These are phyloP conservation scores for Musa balbisiana DNA, from an alignment of 202 grass and related monocot species.

Conservation along the genomic window DNA sequence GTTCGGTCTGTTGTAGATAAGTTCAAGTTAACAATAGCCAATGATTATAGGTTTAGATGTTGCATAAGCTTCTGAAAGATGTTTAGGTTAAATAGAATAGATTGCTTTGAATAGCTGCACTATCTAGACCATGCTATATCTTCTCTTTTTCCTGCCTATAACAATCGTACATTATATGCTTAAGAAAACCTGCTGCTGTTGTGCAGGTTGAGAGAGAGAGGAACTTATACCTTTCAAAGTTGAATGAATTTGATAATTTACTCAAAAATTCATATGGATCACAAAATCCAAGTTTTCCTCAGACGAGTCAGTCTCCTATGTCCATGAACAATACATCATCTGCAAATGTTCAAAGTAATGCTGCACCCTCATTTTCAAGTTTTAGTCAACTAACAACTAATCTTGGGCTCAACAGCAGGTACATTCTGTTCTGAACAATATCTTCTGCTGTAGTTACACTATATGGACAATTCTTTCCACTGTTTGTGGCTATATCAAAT, in stretches of 20 bases:
- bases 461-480: neutral
- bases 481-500: constrained; percentile 6
- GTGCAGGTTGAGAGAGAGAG: constrained; percentile 78
- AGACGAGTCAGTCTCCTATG: constrained; percentile 26
- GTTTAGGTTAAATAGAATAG: neutral
- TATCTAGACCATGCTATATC: no score
- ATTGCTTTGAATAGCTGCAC: neutral
- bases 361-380: constrained; percentile 55
- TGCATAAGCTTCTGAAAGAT: neutral
- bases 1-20: neutral
- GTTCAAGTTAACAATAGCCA: neutral
- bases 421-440: constrained; percentile 12
- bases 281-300: constrained; percentile 39
- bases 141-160: no score
- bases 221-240: constrained; percentile 70
- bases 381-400: constrained; percentile 72
- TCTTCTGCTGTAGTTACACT: neutral
- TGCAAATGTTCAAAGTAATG: constrained; percentile 45
- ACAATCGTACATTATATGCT: no score
- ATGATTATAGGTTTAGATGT: neutral
- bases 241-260: constrained; percentile 79
- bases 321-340: constrained; percentile 36
- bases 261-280: constrained; percentile 35
- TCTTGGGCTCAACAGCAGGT: constrained; percentile 39
- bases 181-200: neutral